Base-by-base conservation (phyloP, 2,329 filamentous ascomycete genomes). In the Capronia coronata region DNA sequence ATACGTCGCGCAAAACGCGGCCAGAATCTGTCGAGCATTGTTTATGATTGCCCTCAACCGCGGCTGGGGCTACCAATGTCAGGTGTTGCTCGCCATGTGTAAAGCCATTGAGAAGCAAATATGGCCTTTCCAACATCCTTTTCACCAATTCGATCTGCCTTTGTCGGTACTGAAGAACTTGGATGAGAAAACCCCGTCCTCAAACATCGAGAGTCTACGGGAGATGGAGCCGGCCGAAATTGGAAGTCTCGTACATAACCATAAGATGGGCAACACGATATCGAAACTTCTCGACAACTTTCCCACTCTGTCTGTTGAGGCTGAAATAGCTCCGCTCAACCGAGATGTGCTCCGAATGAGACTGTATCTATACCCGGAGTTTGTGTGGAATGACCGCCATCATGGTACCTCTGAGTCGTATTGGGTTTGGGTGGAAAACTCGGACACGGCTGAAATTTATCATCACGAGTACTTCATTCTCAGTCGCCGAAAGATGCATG, bases 391-490 rank as follows among this genome's bases (percentile, higher is more conserved):
- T 60, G 91, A 97, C 59, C 83, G 86, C 40, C 80, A 95, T 51
- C 90, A 98, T 63, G 94, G 94, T 14, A 88, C 83, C 2, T 96
- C 91, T 0, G 93, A 98, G 63, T 91, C 91, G 2, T 98, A 94
- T 70, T 98, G 94, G 79, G 85, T 98, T 50, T 98, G 93, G 94
- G 91, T 98, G 2, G 93, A 98, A 67, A 95, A 97, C 65, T 96
- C 91, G 0, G 93, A 97, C 61, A 96, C 90, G 0, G 90, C 88
- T 0, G 90, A 97, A 67, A 97, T 98, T 34, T 97, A 95, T 62
- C 93, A 98, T 62, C 87, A 97, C 58, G 93, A 98, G 65, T 96
- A 85, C 68, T 97, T 98, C 69, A 93, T 98, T 49, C 76, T 98
- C 4, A 94, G 82, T 54, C 78, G 89, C 56, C 87, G 81, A 67